A percentile compares a stretch with the other conserved stretches of the same genome.
phyloP scores from a whole-genome alignment of 2,329 filamentous ascomycete genomes.

The Pseudogymnoascus sp. region DNA sequence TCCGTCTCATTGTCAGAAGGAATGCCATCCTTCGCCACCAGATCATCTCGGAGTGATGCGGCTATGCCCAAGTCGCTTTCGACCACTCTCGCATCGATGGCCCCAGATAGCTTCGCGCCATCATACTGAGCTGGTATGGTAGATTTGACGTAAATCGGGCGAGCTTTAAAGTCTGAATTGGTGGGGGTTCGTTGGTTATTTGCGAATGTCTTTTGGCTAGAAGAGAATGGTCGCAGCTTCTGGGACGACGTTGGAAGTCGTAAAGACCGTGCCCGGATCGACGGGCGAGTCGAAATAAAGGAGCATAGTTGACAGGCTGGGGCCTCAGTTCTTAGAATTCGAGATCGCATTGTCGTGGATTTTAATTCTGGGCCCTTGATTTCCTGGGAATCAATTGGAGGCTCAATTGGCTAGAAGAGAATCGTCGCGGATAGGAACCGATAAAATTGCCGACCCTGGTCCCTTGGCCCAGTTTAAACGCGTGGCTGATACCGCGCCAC shows the following conservation, averaged over 20 bases:
- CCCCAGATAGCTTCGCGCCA: background rate
- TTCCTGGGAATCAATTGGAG: background rate
- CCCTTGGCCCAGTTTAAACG: background rate
- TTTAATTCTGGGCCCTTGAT: background rate
- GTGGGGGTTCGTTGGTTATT: slow-evolving; percentile 7
- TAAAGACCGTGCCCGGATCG: slow-evolving; percentile 7
- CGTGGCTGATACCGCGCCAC: slow-evolving; percentile 9
- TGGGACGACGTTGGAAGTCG: slow-evolving; percentile 14
- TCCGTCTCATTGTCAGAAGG: slow-evolving; percentile 20
- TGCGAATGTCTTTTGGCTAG: slow-evolving; percentile 13
- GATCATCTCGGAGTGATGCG: slow-evolving; percentile 15
- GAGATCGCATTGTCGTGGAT: slow-evolving; percentile 32
- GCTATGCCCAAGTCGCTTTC: slow-evolving; percentile 18
- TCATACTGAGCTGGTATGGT: slow-evolving; percentile 1
- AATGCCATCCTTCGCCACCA: slow-evolving; percentile 17
- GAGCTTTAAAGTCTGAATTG: slow-evolving; percentile 1
- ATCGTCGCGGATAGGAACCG: background rate
- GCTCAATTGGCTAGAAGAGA: background rate
- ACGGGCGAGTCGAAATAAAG: slow-evolving; percentile 22
- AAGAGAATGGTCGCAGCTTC: slow-evolving; percentile 18
- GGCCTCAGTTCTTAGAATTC: slow-evolving; percentile 23
- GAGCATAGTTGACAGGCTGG: slow-evolving; percentile 39
- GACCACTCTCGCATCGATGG: slow-evolving; percentile 16
- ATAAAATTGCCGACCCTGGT: slow-evolving; percentile 3
- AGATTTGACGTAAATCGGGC: background rate